Evolutionary conservation across 148 eudicot species (phyloP).

Genomic region (Rhododendron molle): DNA sequence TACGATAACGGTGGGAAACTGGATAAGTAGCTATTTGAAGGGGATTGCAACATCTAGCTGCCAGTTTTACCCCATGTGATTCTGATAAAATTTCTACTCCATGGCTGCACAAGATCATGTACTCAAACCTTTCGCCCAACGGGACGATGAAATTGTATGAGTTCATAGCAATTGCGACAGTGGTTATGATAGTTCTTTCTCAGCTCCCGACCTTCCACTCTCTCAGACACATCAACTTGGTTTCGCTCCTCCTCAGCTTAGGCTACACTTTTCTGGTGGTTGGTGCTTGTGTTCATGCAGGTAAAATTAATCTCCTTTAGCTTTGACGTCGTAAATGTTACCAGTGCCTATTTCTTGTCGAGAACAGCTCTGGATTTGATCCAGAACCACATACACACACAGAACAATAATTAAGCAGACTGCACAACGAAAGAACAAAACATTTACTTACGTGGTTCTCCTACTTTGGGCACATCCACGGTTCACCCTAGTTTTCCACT

Average conservation of each 20-base stretch:
- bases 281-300: conserved; percentile 73
- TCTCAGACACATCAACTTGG: conserved; percentile 82
- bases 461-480: neutral
- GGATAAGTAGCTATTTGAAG: neutral
- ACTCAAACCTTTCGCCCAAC: conserved; percentile 45
- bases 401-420: no score
- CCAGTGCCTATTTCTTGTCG: neutral
- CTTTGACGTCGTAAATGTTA: neutral
- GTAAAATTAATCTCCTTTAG: conserved; percentile 20
- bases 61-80: neutral
- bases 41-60: neutral
- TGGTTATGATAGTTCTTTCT: conserved; percentile 69
- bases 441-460: neutral
- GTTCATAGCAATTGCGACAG: conserved; percentile 88
- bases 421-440: neutral
- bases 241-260: conserved; percentile 73
- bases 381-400: neutral
- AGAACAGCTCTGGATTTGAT: neutral
- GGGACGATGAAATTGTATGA: conserved; percentile 70
- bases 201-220: conserved; percentile 93
- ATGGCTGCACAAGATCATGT: conserved; percentile 57
- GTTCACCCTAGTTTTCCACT: neutral
- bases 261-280: conserved; percentile 80
- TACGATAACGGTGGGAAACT: neutral
- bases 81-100: neutral